Evolutionary conservation across 225 moss, liverwort and hornwort species (phyloP).

Genomic region (Sphagnum contortum): DNA sequence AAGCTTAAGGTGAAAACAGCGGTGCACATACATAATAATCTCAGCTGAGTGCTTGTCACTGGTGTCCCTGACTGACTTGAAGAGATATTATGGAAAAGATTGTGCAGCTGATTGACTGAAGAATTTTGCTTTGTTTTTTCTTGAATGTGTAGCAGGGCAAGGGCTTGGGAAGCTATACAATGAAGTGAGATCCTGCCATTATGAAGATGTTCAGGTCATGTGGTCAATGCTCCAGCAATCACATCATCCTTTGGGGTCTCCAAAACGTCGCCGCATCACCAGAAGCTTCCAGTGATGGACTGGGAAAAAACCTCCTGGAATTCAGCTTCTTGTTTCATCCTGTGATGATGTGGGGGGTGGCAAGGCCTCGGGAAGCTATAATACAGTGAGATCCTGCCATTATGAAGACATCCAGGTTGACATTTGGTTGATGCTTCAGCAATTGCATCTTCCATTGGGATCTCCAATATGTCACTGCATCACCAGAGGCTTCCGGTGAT

Average conservation of each 20-base stretch:
- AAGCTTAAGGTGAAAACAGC: too few species aligned
- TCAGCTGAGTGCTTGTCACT: too few species aligned
- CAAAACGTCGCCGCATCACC: slow-evolving; percentile 5
- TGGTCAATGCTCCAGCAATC: slow-evolving; percentile 13
- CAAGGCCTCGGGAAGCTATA: slow-evolving; percentile 9
- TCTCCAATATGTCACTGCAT: slow-evolving; percentile 1
- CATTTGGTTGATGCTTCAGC: slow-evolving; percentile 12
- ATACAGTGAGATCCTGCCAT: slow-evolving; percentile 7
- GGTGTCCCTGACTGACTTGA: too few species aligned
- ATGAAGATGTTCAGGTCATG: slow-evolving; percentile 11
- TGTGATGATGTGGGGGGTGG: not conserved
- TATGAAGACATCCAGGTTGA: slow-evolving; percentile 9
- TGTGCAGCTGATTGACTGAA: too few species aligned
- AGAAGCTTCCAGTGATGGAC: slow-evolving; percentile 1
- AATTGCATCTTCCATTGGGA: slow-evolving; percentile 6
- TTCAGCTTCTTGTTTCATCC: too few species aligned
- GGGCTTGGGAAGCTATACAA: slow-evolving; percentile 10
- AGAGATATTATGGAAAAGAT: too few species aligned
- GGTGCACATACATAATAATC: too few species aligned
- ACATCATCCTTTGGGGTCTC: slow-evolving; percentile 7
- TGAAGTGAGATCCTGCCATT: slow-evolving; percentile 9
- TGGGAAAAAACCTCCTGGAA: too few species aligned
- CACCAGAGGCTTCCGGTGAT: not conserved
- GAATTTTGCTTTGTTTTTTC: too few species aligned
- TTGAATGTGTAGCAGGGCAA: slow-evolving; percentile 1